These are phyloP conservation scores for Acer campestre DNA, from an alignment of 345 rosid species.

Conservation along the genomic window DNA sequence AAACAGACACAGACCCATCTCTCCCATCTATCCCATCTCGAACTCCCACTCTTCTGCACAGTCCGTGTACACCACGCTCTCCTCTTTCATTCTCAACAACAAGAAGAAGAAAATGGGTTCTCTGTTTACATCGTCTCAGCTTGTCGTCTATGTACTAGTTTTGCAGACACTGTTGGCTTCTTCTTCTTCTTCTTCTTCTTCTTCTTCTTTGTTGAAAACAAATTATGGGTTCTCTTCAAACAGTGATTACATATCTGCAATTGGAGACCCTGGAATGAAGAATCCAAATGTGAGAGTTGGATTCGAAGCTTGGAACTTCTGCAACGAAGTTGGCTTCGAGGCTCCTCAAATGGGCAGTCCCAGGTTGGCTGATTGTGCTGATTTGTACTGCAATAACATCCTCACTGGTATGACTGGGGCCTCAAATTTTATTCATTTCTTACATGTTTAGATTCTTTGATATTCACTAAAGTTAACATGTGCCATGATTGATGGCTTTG, in stretches of 20 bases:
- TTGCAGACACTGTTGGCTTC: conserved; percentile 5
- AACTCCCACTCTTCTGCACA: no score
- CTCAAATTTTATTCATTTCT: no score
- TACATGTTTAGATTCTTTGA: not conserved
- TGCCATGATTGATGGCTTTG: no score
- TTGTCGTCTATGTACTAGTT: conserved; percentile 6
- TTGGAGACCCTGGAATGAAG: conserved; percentile 66
- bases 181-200: not conserved
- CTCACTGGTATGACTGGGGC: conserved; percentile 23
- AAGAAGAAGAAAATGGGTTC: conserved; percentile 7
- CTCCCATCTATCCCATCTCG: not conserved
- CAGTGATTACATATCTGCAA: conserved; percentile 37
- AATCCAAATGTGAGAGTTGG: conserved; percentile 53
- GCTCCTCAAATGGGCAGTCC: conserved; percentile 64
- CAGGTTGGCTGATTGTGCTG: conserved; percentile 59
- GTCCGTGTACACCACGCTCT: no score
- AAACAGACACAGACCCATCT: not conserved
- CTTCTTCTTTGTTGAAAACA: not conserved
- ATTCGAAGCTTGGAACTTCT: conserved; percentile 68
- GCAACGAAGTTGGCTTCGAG: conserved; percentile 68
- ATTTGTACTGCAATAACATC: conserved; percentile 38
- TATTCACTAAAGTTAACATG: no score
- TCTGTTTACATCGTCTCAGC: not conserved
- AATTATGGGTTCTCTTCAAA: conserved; percentile 12
- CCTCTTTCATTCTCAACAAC: no score